Evolutionary conservation across 768 basidiomycete species (phyloP).

Genomic region (Auriscalpium orientale): DNA sequence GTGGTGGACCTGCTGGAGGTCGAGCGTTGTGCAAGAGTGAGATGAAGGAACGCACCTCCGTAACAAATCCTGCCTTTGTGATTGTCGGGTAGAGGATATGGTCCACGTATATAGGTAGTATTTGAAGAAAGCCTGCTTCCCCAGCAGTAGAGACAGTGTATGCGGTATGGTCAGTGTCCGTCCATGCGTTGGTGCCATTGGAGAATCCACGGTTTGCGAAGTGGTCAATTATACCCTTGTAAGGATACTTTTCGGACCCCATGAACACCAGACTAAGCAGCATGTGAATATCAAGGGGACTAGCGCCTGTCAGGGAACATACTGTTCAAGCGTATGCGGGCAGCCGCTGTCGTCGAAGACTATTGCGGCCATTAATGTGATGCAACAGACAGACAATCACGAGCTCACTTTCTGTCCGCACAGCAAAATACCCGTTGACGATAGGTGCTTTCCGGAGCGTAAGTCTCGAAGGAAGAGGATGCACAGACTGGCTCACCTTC

Average conservation of each 20-base stretch:
- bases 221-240: constrained; percentile 92
- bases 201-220: constrained; percentile 93
- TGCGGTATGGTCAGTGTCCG: constrained; percentile 89
- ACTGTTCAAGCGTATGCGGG: constrained; percentile 96
- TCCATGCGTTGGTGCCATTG: constrained; percentile 94
- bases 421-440: constrained; percentile 86
- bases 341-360: constrained; percentile 94
- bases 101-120: constrained; percentile 87
- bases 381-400: neutral
- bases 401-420: constrained; percentile 79
- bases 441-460: constrained; percentile 54
- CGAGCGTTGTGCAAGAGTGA: neutral
- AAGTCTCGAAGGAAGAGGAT: constrained; percentile 5
- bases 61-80: constrained; percentile 74
- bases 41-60: constrained; percentile 31
- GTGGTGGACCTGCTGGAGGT: constrained; percentile 70
- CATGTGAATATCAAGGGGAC: neutral
- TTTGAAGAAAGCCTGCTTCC: constrained; percentile 81
- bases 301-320: constrained; percentile 22
- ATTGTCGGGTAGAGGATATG: constrained; percentile 96
- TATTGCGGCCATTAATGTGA: constrained; percentile 22
- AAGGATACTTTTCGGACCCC: constrained; percentile 92
- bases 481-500: constrained; percentile 46
- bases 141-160: constrained; percentile 97
- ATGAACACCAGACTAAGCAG: constrained; percentile 74